Evolutionary conservation across 1,284 basidiomycete genomes (phyloP).

Genomic region (Cutaneotrichosporon arboriforme): DNA sequence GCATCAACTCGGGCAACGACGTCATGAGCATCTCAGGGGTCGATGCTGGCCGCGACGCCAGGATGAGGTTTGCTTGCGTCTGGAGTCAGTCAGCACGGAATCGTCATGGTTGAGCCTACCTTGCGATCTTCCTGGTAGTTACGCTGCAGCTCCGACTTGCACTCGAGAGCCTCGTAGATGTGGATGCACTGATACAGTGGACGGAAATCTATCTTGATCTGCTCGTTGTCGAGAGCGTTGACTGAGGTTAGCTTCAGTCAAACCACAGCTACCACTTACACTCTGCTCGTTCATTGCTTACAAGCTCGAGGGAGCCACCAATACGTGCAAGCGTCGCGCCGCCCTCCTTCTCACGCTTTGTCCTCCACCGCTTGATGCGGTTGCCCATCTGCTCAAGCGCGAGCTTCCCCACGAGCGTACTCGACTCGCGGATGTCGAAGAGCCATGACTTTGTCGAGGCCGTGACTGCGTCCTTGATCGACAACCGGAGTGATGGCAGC

Average conservation of each 20-base stretch:
- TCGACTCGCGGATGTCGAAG: conserved; percentile 86
- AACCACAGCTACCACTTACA: conserved; percentile 55
- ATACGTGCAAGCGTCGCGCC: conserved; percentile 65
- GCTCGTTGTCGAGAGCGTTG: conserved; percentile 85
- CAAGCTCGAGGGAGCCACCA: conserved; percentile 88
- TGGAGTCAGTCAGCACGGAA: conserved; percentile 45
- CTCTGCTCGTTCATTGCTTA: conserved; percentile 90
- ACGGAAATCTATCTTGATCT: conserved; percentile 83
- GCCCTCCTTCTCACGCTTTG: conserved; percentile 61
- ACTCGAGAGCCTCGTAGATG: conserved; percentile 88
- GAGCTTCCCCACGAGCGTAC: conserved; percentile 75
- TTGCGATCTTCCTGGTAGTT: conserved; percentile 95
- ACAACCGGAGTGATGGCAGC: conserved; percentile 77
- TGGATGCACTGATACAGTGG: conserved; percentile 96
- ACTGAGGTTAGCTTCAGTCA: conserved; percentile 52
- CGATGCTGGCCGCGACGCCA: conserved; percentile 57
- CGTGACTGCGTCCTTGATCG: conserved; percentile 89
- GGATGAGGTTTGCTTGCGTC: conserved; percentile 94
- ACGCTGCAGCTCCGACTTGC: conserved; percentile 77
- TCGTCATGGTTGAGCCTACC: conserved; percentile 53
- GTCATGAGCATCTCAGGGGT: conserved; percentile 51
- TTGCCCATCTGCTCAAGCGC: conserved; percentile 87
- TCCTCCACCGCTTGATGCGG: conserved; percentile 77
- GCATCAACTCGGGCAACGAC: conserved; percentile 57
- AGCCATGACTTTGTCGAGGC: conserved; percentile 97